Evolutionary conservation across 345 rosid species (phyloP), one percentile per base, ranked within the genome.

Genomic region (Eucalyptus pauciflora): DNA sequence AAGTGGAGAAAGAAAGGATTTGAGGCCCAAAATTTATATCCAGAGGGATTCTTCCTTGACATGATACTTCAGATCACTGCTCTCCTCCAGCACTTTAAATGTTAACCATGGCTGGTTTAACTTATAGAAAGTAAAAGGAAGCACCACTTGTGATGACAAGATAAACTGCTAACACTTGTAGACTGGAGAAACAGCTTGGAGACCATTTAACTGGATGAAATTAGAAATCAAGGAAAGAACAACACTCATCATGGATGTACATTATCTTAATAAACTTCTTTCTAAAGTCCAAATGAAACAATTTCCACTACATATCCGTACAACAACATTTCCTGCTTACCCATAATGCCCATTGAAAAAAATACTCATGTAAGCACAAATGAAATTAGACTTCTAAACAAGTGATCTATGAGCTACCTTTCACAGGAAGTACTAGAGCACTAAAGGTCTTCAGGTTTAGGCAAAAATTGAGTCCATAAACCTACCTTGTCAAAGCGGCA

Each of bases 401-500:
- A 71, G 81, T 18, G 8, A 45, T 76, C 48, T 41, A 11, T 76
- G 48, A 20, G 48, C 85, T 20, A 76, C 85, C 48, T 76, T 37
- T 43, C 48, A 37, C 85, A 76, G 43, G 83, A 25, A 76, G 85
- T 20, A 76, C 48, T 41, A 41, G 15, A 41, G 48, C 85, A 76
- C 85, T 76, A 76, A 41, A 41, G 83, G 46, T 76, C 48, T 76
- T 76, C 27, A 76, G 48, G 46, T 41, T 76, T 76, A 20, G 46
- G 46, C 83, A 37, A 76, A 20, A 20, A 76, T 76, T 20, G 83
- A 76, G 83, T 20, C 46, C 48, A 76, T 33, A 54, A 13, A 37
- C 87, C 91, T 91, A 98, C 99, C 98, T 97, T 97, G 92, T 98
- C 99, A 94, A 97, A 97, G 58, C 99, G 98, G 93, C 93, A 97